These are phyloP conservation scores for Licmophora abbreviata DNA, from an alignment of 108 stramenopile species.

Conservation along the genomic window DNA sequence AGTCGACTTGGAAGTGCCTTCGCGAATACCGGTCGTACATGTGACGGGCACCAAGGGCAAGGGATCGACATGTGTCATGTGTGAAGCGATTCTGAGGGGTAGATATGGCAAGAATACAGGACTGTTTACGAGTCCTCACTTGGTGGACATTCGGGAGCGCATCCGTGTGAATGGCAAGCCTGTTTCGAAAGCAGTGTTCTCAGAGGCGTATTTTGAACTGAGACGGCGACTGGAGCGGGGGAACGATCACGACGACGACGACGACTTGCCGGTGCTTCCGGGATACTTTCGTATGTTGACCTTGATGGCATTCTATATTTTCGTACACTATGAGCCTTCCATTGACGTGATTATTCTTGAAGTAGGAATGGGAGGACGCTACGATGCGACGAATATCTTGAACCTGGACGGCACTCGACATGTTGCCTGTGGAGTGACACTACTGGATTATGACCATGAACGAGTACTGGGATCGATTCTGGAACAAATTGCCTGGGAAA, in stretches of 20 bases:
- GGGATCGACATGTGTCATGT: slow-evolving; percentile 81
- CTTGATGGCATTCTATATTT: slow-evolving; percentile 66
- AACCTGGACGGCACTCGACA: slow-evolving; percentile 20
- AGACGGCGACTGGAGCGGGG: slow-evolving; percentile 26
- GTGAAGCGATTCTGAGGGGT: slow-evolving; percentile 61
- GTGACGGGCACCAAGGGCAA: slow-evolving; percentile 96
- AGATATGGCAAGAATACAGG: slow-evolving; percentile 54
- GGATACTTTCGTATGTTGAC: slow-evolving; percentile 93
- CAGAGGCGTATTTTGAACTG: slow-evolving; percentile 61
- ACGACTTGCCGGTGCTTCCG: slow-evolving; percentile 45
- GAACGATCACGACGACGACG: slow-evolving; percentile 4
- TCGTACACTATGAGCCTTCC: slow-evolving; percentile 24
- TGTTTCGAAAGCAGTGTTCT: slow-evolving; percentile 52
- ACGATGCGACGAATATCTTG: slow-evolving; percentile 90
- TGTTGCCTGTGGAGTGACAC: slow-evolving; percentile 40
- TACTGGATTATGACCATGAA: slow-evolving; percentile 83
- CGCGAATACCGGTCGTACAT: slow-evolving; percentile 51
- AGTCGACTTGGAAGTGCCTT: not conserved
- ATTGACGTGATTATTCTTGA: slow-evolving; percentile 84
- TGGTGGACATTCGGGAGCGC: slow-evolving; percentile 78
- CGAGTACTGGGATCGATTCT: slow-evolving; percentile 81
- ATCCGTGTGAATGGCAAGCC: slow-evolving; percentile 80
- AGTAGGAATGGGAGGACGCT: slow-evolving; percentile 93
- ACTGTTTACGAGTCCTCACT: slow-evolving; percentile 89
- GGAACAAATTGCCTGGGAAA: slow-evolving; percentile 91